Conservation (phyloP, 1,284 basidiomycete species). For the Neonothopanus nambi region DNA sequence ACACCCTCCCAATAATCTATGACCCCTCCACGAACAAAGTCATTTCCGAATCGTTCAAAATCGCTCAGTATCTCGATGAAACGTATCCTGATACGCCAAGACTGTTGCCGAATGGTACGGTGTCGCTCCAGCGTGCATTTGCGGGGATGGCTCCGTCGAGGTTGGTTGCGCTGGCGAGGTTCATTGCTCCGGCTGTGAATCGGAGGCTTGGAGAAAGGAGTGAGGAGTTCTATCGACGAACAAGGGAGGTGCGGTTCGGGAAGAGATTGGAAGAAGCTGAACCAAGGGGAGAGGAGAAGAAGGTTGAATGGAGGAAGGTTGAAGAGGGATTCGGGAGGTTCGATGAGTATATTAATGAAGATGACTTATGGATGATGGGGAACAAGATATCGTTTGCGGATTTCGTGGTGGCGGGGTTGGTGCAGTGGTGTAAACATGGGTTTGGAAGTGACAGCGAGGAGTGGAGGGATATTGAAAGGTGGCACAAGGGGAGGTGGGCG, state of each 20-base stretch:
- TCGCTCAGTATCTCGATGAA: conserved; percentile 39
- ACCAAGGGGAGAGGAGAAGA: conserved; percentile 27
- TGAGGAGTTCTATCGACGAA: conserved; percentile 3
- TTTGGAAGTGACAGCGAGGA: conserved; percentile 16
- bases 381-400: conserved; percentile 34
- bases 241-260: not conserved
- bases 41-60: conserved; percentile 36
- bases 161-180: too few species aligned
- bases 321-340: conserved; percentile 27
- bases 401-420: conserved; percentile 27
- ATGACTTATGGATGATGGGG: conserved; percentile 32
- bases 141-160: too few species aligned
- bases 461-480: conserved; percentile 8
- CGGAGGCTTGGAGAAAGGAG: too few species aligned
- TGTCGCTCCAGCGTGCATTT: conserved; percentile 27
- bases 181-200: too few species aligned
- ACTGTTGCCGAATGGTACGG: conserved; percentile 29
- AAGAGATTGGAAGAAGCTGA: conserved; percentile 25
- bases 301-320: conserved; percentile 25
- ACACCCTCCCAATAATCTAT: conserved; percentile 40
- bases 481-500: conserved; percentile 11
- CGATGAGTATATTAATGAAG: conserved; percentile 21
- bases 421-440: conserved; percentile 29
- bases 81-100: conserved; percentile 30
- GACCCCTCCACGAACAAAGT: conserved; percentile 30